Percentiles rank a stretch among this genome's conserved stretches.
Conservation (phyloP, 2,329 filamentous ascomycete species). For the Arthrobotrys entomopaga region DNA sequence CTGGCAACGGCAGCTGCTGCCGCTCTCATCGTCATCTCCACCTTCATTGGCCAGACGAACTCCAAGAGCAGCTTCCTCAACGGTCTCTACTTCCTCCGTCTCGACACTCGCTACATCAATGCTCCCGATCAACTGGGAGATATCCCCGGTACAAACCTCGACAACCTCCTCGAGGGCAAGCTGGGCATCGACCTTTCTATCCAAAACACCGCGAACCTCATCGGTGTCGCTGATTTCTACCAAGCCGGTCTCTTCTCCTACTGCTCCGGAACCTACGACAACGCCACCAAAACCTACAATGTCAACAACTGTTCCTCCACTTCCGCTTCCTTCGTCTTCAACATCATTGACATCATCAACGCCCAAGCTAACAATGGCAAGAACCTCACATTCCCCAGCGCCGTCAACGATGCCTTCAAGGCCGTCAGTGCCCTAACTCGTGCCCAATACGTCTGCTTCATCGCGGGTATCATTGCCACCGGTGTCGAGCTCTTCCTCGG, state of each 20-base stretch:
- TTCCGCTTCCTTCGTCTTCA: slow-evolving; percentile 79
- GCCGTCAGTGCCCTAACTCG: slow-evolving; percentile 78
- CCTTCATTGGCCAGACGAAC: slow-evolving; percentile 54
- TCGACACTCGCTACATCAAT: slow-evolving; percentile 61
- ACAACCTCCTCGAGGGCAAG: slow-evolving; percentile 54
- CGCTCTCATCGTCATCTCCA: slow-evolving; percentile 46
- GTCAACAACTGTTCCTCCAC: slow-evolving; percentile 74
- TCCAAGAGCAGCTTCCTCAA: slow-evolving; percentile 35
- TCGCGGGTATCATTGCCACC: slow-evolving; percentile 82
- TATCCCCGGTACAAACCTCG: slow-evolving; percentile 58
- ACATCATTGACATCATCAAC: slow-evolving; percentile 75
- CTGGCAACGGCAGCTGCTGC: slow-evolving; percentile 42
- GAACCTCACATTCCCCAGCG: slow-evolving; percentile 73
- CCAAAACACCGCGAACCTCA: slow-evolving; percentile 68
- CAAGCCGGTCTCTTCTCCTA: slow-evolving; percentile 86
- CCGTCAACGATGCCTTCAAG: slow-evolving; percentile 74
- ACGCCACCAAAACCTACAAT: slow-evolving; percentile 67
- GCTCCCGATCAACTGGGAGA: slow-evolving; percentile 45
- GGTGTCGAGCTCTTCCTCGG: slow-evolving; percentile 65
- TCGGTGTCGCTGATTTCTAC: slow-evolving; percentile 79
- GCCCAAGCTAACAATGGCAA: slow-evolving; percentile 66
- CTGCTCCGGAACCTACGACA: slow-evolving; percentile 69
- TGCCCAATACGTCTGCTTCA: slow-evolving; percentile 75
- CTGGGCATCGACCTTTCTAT: slow-evolving; percentile 58
- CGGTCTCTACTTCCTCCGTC: slow-evolving; percentile 56